Percentiles rank a stretch among this genome's conserved stretches.
Evolutionary conservation across 163 green algal species (phyloP).

Genomic region (Scenedesmus sp.): DNA sequence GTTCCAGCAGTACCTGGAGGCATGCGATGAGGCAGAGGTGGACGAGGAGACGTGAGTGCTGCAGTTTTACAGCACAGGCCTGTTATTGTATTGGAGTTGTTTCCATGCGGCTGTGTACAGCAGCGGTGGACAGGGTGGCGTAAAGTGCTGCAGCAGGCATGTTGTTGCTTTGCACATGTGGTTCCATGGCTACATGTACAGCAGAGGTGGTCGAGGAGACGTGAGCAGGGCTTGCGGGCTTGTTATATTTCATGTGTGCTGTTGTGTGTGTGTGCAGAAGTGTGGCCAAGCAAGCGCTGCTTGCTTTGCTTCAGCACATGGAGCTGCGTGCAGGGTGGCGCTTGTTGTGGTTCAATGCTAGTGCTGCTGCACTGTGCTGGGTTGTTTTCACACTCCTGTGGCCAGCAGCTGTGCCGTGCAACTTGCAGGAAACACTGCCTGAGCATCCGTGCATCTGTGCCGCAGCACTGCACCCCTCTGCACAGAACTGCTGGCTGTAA

Average conservation of each 20-base stretch:
- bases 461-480: background rate
- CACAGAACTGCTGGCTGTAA: no score
- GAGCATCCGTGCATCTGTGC: background rate
- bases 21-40: slow-evolving; percentile 37
- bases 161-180: background rate
- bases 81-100: background rate
- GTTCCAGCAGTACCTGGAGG: slow-evolving; percentile 60
- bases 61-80: background rate
- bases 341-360: background rate
- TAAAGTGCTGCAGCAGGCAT: background rate
- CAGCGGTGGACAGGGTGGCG: no score
- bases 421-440: background rate
- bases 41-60: slow-evolving; percentile 42
- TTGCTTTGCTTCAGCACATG: background rate
- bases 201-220: background rate
- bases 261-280: background rate
- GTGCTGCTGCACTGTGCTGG: background rate
- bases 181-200: background rate
- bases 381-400: no score
- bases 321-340: background rate
- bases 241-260: background rate
- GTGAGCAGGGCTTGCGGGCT: background rate
- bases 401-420: no score
- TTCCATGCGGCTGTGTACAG: background rate
- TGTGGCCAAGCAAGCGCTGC: no score